Percentiles rank a stretch among this genome's conserved stretches.
Conservation (phyloP, 805 yeast species). For the Brettanomyces naardenensis region DNA sequence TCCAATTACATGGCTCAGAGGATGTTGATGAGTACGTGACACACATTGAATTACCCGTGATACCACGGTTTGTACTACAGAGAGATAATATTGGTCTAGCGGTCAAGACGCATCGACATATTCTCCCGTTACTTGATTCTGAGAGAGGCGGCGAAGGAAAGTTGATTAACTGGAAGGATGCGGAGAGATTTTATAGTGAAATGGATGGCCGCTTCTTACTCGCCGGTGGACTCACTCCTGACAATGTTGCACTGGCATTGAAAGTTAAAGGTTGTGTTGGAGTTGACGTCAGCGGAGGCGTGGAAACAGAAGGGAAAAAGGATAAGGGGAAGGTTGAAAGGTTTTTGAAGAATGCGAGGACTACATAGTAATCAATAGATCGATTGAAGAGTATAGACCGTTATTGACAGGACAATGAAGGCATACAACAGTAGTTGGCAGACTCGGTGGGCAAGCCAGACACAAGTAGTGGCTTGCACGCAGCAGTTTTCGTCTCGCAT, state of each 20-base stretch:
- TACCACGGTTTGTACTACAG: constrained; percentile 63
- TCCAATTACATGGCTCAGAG: constrained; percentile 84
- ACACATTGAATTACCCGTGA: constrained; percentile 44
- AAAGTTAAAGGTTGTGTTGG: constrained; percentile 60
- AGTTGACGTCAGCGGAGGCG: constrained; percentile 94
- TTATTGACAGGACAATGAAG: no score
- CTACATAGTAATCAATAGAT: neutral
- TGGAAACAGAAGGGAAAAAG: constrained; percentile 72
- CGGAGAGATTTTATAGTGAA: constrained; percentile 29
- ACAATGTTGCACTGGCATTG: constrained; percentile 54
- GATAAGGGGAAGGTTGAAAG: constrained; percentile 52
- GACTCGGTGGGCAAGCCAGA: no score
- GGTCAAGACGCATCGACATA: constrained; percentile 28
- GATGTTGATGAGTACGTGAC: constrained; percentile 39
- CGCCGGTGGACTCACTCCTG: constrained; percentile 87
- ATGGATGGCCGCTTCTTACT: constrained; percentile 41
- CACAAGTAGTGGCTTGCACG: no score
- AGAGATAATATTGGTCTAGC: constrained; percentile 30
- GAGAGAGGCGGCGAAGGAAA: constrained; percentile 92
- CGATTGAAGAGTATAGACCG: no score
- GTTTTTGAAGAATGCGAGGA: constrained; percentile 50
- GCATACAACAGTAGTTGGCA: no score
- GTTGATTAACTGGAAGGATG: constrained; percentile 61
- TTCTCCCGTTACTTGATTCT: constrained; percentile 68
- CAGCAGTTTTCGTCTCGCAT: no score